A percentile compares a stretch with the other conserved stretches of the same genome.
Evolutionary conservation across 495 filamentous ascomycete genomes (phyloP).

Genomic region (Penicillium desertorum): DNA sequence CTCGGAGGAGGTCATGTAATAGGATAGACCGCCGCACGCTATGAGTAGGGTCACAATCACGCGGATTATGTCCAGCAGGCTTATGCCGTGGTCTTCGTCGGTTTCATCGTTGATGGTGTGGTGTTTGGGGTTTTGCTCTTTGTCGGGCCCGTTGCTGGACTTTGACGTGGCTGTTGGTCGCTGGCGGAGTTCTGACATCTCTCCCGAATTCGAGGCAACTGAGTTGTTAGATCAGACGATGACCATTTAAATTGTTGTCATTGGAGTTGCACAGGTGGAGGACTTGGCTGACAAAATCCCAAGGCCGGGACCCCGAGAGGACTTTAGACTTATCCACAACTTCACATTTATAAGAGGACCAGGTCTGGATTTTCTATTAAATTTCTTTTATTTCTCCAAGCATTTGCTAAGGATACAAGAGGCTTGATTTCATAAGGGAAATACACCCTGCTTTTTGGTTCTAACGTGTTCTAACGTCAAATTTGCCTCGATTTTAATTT

Average conservation of each 20-base stretch:
- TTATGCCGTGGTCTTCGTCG: slow-evolving; percentile 38
- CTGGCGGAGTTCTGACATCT: slow-evolving; percentile 46
- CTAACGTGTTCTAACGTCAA: background rate
- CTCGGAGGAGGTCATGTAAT: slow-evolving; percentile 72
- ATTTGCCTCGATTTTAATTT: background rate
- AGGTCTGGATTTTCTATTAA: background rate
- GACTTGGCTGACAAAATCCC: slow-evolving; percentile 8
- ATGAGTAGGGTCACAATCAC: slow-evolving; percentile 67
- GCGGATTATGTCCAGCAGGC: slow-evolving; percentile 72
- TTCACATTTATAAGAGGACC: background rate
- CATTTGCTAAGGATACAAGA: slow-evolving; percentile 1
- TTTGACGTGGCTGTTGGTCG: slow-evolving; percentile 24
- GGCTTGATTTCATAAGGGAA: background rate
- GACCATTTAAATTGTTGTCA: background rate
- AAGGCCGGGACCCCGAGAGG: background rate
- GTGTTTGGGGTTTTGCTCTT: slow-evolving; percentile 13
- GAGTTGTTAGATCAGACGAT: background rate
- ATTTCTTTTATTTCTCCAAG: background rate
- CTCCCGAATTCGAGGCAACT: background rate
- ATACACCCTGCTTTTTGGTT: background rate
- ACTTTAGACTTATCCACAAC: background rate
- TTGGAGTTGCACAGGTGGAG: background rate
- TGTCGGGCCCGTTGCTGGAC: slow-evolving; percentile 13
- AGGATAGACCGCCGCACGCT: slow-evolving; percentile 70
- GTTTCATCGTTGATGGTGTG: slow-evolving; percentile 17